These are phyloP conservation scores for Ogataea corticis DNA, from an alignment of 805 yeast species.

Conservation along the genomic window DNA sequence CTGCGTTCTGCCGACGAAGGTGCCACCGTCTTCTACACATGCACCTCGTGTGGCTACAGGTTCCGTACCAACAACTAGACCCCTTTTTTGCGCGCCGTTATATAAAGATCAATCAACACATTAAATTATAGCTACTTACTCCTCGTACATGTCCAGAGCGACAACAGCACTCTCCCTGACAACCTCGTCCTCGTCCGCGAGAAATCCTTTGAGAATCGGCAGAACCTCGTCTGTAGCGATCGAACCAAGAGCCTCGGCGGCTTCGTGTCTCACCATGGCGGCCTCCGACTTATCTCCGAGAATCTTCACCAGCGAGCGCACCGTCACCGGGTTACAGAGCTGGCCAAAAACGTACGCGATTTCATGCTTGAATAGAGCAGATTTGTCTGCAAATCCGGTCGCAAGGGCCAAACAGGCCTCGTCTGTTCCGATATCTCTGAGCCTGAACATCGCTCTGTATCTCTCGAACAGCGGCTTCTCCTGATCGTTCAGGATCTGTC, in stretches of 20 bases:
- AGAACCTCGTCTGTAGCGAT: slow-evolving; percentile 95
- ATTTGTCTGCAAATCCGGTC: slow-evolving; percentile 82
- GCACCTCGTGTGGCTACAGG: slow-evolving; percentile 89
- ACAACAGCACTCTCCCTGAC: slow-evolving; percentile 97
- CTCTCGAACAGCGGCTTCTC: slow-evolving; percentile 81
- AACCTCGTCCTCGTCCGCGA: slow-evolving; percentile 80
- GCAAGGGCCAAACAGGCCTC: slow-evolving; percentile 94
- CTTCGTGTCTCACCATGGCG: slow-evolving; percentile 99
- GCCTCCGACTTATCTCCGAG: slow-evolving; percentile 79
- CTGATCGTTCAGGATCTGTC: slow-evolving; percentile 72
- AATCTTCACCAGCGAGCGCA: slow-evolving; percentile 82
- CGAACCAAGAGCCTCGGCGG: slow-evolving; percentile 97
- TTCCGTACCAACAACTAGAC: slow-evolving; percentile 85
- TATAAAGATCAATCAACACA: background rate
- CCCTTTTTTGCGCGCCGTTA: too few species aligned
- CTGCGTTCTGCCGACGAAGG: slow-evolving; percentile 99
- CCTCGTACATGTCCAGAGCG: slow-evolving; percentile 97
- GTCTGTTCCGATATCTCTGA: slow-evolving; percentile 90
- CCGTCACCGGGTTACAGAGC: slow-evolving; percentile 88
- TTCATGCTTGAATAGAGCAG: slow-evolving; percentile 96
- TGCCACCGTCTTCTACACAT: slow-evolving; percentile 97
- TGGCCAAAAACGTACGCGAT: slow-evolving; percentile 98
- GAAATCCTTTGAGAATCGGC: slow-evolving; percentile 78
- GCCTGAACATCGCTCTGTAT: slow-evolving; percentile 97
- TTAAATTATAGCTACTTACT: slow-evolving; percentile 68